phyloP scores from a whole-genome alignment of 2,329 filamentous ascomycete genomes.

The Chlorencoelia australis region DNA sequence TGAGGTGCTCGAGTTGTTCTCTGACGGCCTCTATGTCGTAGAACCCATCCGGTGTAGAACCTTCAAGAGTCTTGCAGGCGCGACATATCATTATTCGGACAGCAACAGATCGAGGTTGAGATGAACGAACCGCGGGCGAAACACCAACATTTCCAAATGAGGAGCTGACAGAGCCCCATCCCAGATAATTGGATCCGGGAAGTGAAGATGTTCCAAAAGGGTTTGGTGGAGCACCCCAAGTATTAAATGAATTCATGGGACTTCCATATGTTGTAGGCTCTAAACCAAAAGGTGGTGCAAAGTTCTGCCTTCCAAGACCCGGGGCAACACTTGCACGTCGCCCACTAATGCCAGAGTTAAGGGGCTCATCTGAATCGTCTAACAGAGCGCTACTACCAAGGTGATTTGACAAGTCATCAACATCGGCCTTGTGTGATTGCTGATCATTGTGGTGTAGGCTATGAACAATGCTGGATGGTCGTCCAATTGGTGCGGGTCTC shows the following conservation, averaged over 20 bases:
- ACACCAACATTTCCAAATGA: constrained; percentile 37
- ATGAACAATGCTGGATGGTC: constrained; percentile 63
- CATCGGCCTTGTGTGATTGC: constrained; percentile 36
- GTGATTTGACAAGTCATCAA: constrained; percentile 67
- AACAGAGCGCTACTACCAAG: constrained; percentile 86
- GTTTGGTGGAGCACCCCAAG: constrained; percentile 27
- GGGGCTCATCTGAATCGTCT: constrained; percentile 57
- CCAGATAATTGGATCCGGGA: constrained; percentile 22
- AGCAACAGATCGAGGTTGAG: constrained; percentile 54
- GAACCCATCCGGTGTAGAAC: constrained; percentile 48
- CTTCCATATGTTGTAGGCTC: constrained; percentile 21
- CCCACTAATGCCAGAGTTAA: constrained; percentile 27
- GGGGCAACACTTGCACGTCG: constrained; percentile 26
- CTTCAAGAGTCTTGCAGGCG: constrained; percentile 57
- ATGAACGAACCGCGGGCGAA: constrained; percentile 33
- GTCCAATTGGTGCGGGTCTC: constrained; percentile 77
- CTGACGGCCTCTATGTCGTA: constrained; percentile 58
- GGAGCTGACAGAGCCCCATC: constrained; percentile 28
- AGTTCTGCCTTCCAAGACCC: constrained; percentile 20
- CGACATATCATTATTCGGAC: constrained; percentile 67
- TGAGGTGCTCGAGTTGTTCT: constrained; percentile 50
- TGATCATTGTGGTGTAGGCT: constrained; percentile 34
- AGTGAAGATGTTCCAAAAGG: constrained; percentile 26
- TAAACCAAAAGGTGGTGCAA: constrained; percentile 25
- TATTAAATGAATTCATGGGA: constrained; percentile 22